Evolutionary conservation across 108 stramenopile species (phyloP), one percentile per base, ranked within the genome.

Genomic region (Nannochloropsis salina): DNA sequence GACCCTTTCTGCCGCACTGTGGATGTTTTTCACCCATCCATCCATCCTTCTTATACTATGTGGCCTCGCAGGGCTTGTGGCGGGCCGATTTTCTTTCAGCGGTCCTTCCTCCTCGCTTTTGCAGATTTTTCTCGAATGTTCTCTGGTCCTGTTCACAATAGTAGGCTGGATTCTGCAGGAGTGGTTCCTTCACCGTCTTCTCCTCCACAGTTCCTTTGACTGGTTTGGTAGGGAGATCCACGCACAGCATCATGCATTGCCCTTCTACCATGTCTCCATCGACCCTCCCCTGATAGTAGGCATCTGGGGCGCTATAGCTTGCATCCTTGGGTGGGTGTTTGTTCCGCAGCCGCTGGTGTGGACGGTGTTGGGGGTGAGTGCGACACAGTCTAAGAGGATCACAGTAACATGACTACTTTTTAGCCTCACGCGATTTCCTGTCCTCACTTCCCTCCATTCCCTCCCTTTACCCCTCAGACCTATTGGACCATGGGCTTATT

Each of bases 161-260:
- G 84, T 51, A 42, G 87, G 87, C 80, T 88, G 87, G 87, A 88
- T 83, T 47, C 80, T 88, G 43, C 87, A 88, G 21, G 87, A 88
- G 80, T 88, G 87, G 87, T 83, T 84, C 45, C 84, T 88, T 61
- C 87, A 88, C 84, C 80, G 81, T 80, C 84, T 81, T 80, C 84
- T 88, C 41, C 87, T 88, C 41, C 87, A 88, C 80, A 84, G 87
- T 20, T 40, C 84, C 2, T 12, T 84, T 80, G 74, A 43, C 41
- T 87, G 87, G 87, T 9, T 84, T 2, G 87, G 87, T 42, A 79
- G 79, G 83, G 87, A 84, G 42, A 79, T 87, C 80, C 87, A 87
- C 83, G 83, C 74, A 21, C 18, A n/a, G 40, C 87, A 87, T 83
- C 87, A 87, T 80, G 87, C 80, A 31, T 10, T 80, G 20, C 87